These are phyloP conservation scores for Fusarium pseudograminearum DNA, from an alignment of 2,329 filamentous ascomycete species.

Conservation along the genomic window DNA sequence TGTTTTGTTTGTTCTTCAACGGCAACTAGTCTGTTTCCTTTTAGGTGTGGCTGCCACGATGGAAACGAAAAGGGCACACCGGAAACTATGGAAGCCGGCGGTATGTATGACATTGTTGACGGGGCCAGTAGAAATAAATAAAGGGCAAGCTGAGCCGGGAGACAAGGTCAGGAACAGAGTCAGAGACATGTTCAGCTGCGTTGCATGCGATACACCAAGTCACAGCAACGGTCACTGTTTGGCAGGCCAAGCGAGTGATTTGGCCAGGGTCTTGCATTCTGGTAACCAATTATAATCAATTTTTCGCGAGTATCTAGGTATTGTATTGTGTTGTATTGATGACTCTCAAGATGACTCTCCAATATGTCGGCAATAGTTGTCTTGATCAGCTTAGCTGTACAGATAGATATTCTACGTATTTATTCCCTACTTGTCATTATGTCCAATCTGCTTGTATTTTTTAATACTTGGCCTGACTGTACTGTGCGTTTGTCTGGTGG, in stretches of 20 bases:
- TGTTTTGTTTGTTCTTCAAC: conserved; percentile 5
- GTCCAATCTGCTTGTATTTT: background rate
- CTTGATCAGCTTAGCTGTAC: background rate
- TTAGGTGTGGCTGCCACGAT: conserved; percentile 25
- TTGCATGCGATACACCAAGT: conserved; percentile 5
- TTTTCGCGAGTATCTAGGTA: conserved; percentile 32
- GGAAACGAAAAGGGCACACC: background rate
- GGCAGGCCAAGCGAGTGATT: conserved; percentile 45
- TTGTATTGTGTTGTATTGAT: background rate
- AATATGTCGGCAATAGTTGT: conserved; percentile 22
- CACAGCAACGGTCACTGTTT: conserved; percentile 37
- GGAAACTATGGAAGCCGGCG: conserved; percentile 2
- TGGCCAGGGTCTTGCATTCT: conserved; percentile 28
- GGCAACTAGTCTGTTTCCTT: background rate
- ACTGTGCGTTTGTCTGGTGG: conserved; percentile 18
- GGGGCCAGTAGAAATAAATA: background rate
- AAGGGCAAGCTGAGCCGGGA: conserved; percentile 24
- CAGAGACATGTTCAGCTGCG: conserved; percentile 19
- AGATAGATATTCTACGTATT: background rate
- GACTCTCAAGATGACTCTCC: background rate
- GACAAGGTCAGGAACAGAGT: background rate
- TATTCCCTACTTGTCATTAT: background rate
- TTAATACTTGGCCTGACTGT: background rate
- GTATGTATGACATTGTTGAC: conserved; percentile 11
- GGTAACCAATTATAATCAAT: conserved; percentile 37